Base-by-base conservation (phyloP, 495 filamentous ascomycete species). In the Penicillium pancosmium region DNA sequence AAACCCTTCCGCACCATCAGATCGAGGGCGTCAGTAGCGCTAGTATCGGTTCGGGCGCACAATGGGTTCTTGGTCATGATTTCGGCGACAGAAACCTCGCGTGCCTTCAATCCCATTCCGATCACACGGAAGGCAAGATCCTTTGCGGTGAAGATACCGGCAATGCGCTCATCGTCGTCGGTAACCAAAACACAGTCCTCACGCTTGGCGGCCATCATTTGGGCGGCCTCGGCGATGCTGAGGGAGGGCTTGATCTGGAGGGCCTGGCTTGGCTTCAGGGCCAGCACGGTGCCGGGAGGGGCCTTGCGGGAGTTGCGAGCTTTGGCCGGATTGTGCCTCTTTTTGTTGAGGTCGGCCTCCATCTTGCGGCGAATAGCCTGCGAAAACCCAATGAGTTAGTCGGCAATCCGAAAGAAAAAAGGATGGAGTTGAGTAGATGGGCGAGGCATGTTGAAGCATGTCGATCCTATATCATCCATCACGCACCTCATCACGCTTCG, bases 11-110 rank as follows among this genome's bases (percentile, higher is more conserved):
- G 82, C 50, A 98, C 94, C 94, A 98, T 98, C 50, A 98, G 81
- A 70, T 98, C 93, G 58, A 98, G 78, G 23, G 94, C 94, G 77
- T 98, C 94, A 41, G 94, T 99, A 18, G 94, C 94, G 77, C 92
- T 97, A 18, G 94, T 99, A 68, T 99, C 94, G 35, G 94, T 99
- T 69, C 93, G 85, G 8, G 94, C 94, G 68, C 94, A 99, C 34
- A 99, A 82, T 1, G 94, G 94, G 73, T 99, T 99, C 81, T 97
- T 97, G 64, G 94, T 99, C 94, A 99, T 99, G 72, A 99, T 99
- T 61, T 97, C 92, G 53, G 90, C 89, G 65, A 99, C 97, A 7
- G 90, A 96, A 61, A 98, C 86, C 68, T 87, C 88, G 68, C 84
- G 87, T 10, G 94, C 90, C 78, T 96, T 95, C 63, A 95, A 79